Conservation (phyloP, 2,329 filamentous ascomycete species). For the Aspergillus luchuensis region DNA sequence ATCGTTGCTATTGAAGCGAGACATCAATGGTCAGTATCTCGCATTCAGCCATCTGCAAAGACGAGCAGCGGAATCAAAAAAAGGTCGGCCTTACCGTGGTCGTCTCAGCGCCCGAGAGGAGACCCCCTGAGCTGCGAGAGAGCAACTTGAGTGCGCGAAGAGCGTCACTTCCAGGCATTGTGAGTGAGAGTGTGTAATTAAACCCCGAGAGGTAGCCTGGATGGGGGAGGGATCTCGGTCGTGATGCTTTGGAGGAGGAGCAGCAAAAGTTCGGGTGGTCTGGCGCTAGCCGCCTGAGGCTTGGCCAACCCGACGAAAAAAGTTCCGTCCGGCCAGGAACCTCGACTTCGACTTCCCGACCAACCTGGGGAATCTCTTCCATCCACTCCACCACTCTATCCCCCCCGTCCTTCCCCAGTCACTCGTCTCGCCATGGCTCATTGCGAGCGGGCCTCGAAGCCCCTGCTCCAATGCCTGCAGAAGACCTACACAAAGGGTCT, state of each 20-base stretch:
- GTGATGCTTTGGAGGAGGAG: conserved; percentile 13
- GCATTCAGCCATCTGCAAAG: not conserved
- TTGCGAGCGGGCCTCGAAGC: conserved; percentile 47
- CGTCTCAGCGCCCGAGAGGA: conserved; percentile 37
- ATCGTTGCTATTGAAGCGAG: conserved; percentile 43
- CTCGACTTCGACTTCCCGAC: conserved; percentile 9
- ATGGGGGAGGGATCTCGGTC: conserved; percentile 1
- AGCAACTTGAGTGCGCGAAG: conserved; percentile 43
- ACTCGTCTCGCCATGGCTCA: conserved; percentile 38
- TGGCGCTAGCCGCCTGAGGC: conserved; percentile 35
- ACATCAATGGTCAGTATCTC: conserved; percentile 2
- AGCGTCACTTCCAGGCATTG: conserved; percentile 41
- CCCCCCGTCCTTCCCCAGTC: conserved; percentile 10
- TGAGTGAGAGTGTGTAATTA: conserved; percentile 9
- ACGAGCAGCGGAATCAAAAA: conserved; percentile 1
- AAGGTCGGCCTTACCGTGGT: conserved; percentile 37
- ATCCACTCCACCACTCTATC: conserved; percentile 21
- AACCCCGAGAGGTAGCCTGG: not conserved
- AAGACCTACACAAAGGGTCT: conserved; percentile 38
- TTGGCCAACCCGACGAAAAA: conserved; percentile 41
- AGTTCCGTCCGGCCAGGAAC: conserved; percentile 34
- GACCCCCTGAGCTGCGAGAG: conserved; percentile 38
- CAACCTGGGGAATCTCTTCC: conserved; percentile 14
- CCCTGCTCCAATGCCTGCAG: conserved; percentile 46
- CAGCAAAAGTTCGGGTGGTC: conserved; percentile 39